These are phyloP conservation scores for Collybiopsis luxurians DNA, from an alignment of 768 basidiomycete genomes.

Conservation along the genomic window DNA sequence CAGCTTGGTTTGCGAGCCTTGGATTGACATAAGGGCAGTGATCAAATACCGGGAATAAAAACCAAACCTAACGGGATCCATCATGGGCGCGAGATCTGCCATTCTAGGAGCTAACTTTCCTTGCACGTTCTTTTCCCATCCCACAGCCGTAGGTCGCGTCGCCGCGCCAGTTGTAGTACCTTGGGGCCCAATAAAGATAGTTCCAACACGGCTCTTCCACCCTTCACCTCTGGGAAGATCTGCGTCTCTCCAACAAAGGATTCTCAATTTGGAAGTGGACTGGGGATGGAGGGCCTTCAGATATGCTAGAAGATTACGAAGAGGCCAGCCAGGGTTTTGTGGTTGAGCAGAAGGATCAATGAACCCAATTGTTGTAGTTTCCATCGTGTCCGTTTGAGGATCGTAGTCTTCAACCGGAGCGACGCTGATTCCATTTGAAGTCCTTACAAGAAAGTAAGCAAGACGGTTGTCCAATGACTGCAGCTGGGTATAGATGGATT, in stretches of 20 bases:
- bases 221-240: constrained; percentile 39
- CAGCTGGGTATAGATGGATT: constrained; percentile 38
- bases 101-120: constrained; percentile 86
- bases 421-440: constrained; percentile 35
- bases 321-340: constrained; percentile 84
- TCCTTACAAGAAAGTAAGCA: constrained; percentile 64
- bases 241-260: constrained; percentile 77
- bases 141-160: constrained; percentile 64
- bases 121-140: constrained; percentile 92
- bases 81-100: constrained; percentile 92
- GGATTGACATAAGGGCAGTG: background rate
- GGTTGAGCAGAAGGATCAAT: constrained; percentile 82
- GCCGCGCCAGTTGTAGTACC: constrained; percentile 9
- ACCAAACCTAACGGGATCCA: constrained; percentile 81
- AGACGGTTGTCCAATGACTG: constrained; percentile 14
- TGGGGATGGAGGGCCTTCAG: constrained; percentile 60
- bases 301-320: constrained; percentile 88
- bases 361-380: constrained; percentile 50
- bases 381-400: constrained; percentile 26
- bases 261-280: constrained; percentile 45
- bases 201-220: constrained; percentile 68
- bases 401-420: constrained; percentile 56
- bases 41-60: background rate
- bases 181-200: constrained; percentile 34
- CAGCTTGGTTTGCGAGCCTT: constrained; percentile 92